Conservation (phyloP, 495 filamentous ascomycete genomes). For the Platismatia glauca region DNA sequence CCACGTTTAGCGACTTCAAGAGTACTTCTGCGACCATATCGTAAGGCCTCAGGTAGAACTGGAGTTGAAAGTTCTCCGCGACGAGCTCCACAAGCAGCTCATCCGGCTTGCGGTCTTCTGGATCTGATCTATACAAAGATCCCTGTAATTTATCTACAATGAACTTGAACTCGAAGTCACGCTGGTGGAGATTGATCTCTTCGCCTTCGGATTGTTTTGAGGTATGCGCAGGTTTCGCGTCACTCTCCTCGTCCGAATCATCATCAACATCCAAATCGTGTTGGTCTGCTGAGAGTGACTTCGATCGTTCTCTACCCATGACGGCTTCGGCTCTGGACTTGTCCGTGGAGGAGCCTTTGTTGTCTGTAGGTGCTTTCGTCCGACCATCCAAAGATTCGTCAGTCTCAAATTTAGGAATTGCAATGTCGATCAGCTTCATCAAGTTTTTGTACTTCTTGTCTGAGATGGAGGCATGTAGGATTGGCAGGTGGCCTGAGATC, state of each 20-base stretch:
- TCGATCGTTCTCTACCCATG: constrained; percentile 41
- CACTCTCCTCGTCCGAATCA: constrained; percentile 50
- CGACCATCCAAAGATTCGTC: constrained; percentile 31
- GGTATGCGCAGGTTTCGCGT: constrained; percentile 53
- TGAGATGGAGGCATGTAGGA: constrained; percentile 82
- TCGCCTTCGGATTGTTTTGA: constrained; percentile 49
- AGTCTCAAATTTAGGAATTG: constrained; percentile 73
- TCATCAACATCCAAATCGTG: constrained; percentile 75
- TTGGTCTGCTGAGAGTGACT: constrained; percentile 57
- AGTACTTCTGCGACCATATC: constrained; percentile 88
- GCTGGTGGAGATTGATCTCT: constrained; percentile 68
- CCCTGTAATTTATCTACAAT: constrained; percentile 87
- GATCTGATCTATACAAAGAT: constrained; percentile 79
- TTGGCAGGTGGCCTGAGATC: constrained; percentile 82
- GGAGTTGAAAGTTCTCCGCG: constrained; percentile 78
- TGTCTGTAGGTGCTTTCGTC: constrained; percentile 20
- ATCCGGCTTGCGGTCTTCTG: constrained; percentile 66
- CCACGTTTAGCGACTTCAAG: constrained; percentile 77
- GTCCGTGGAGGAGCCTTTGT: constrained; percentile 23
- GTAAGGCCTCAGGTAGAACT: constrained; percentile 78
- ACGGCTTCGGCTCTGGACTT: constrained; percentile 31
- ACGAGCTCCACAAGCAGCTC: constrained; percentile 82
- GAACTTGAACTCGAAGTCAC: constrained; percentile 92
- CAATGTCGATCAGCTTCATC: constrained; percentile 93
- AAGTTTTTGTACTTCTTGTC: constrained; percentile 93